phyloP scores from a whole-genome alignment of 192 early-diverging fungal genomes.

The Backusella liffmaniae region DNA sequence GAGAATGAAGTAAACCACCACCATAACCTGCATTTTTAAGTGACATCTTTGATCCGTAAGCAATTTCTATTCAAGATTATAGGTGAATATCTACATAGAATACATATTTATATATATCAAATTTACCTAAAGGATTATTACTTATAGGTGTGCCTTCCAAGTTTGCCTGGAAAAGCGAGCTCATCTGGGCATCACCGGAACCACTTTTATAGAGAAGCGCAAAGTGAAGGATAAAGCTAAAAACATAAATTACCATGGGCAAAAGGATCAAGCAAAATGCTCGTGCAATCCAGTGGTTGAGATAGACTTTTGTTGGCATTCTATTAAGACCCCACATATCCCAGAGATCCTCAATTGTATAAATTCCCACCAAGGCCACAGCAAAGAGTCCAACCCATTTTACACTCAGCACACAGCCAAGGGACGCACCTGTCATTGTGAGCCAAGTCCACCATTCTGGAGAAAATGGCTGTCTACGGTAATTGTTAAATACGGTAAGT shows the following conservation, averaged over 20 bases:
- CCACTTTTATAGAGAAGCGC: slow-evolving; percentile 78
- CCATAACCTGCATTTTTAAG: slow-evolving; percentile 82
- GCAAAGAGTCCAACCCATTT: slow-evolving; percentile 98
- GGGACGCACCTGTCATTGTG: slow-evolving; percentile 73
- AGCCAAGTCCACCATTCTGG: slow-evolving; percentile 88
- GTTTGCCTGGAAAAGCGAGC: slow-evolving; percentile 90
- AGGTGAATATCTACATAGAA: neutral
- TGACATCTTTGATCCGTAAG: slow-evolving; percentile 86
- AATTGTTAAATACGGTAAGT: slow-evolving; percentile 57
- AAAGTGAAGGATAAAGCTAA: slow-evolving; percentile 89
- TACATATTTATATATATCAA: neutral
- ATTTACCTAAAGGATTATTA: slow-evolving; percentile 78
- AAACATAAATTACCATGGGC: slow-evolving; percentile 81
- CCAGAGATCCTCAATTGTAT: slow-evolving; percentile 92
- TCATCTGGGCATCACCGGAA: slow-evolving; percentile 91
- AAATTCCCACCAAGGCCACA: slow-evolving; percentile 88
- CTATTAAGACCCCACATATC: slow-evolving; percentile 74
- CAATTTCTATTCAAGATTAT: slow-evolving; percentile 62
- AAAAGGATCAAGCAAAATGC: slow-evolving; percentile 77
- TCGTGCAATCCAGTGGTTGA: slow-evolving; percentile 83
- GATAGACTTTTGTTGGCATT: slow-evolving; percentile 59
- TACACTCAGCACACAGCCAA: slow-evolving; percentile 80
- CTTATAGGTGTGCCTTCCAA: slow-evolving; percentile 77
- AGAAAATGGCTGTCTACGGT: slow-evolving; percentile 62
- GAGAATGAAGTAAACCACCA: slow-evolving; percentile 93